Percentiles rank a stretch among this genome's conserved stretches.
Conservation (phyloP, 331 rosid genomes). For the Malus hybrid region DNA sequence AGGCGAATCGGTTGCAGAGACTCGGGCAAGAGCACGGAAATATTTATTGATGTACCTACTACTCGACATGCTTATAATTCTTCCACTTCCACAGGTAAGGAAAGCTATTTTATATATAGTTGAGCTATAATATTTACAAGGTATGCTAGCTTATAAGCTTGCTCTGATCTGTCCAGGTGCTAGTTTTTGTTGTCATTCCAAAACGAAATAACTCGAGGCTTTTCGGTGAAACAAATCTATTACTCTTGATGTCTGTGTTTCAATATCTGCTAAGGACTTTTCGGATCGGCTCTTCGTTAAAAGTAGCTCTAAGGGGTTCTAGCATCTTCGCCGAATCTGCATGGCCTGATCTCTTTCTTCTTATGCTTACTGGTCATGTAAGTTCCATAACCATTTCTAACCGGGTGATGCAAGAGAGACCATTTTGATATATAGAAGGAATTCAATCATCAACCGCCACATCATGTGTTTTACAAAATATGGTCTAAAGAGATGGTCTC, state of each 20-base stretch:
- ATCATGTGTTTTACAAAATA: no score
- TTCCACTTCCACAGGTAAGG: constrained; percentile 31
- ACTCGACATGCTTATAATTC: constrained; percentile 17
- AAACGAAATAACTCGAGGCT: no score
- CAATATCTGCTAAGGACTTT: constrained; percentile 18
- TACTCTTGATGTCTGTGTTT: no score
- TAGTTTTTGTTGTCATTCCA: neutral
- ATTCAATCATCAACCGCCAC: no score
- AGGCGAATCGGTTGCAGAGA: neutral
- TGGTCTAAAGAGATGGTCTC: no score
- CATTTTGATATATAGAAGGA: no score
- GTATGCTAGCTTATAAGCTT: neutral
- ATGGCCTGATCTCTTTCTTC: constrained; percentile 15
- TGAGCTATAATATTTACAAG: no score
- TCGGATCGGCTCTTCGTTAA: constrained; percentile 2
- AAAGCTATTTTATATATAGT: neutral
- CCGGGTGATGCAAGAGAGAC: no score
- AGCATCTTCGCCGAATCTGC: constrained; percentile 8
- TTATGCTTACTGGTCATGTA: constrained; percentile 25
- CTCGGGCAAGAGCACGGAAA: neutral
- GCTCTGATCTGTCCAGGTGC: neutral
- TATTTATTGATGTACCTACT: constrained; percentile 1
- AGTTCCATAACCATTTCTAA: constrained; percentile 2
- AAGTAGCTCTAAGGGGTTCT: neutral
- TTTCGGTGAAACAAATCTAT: no score